phyloP scores from a whole-genome alignment of 1,284 basidiomycete species.

The Meira nashicola region DNA sequence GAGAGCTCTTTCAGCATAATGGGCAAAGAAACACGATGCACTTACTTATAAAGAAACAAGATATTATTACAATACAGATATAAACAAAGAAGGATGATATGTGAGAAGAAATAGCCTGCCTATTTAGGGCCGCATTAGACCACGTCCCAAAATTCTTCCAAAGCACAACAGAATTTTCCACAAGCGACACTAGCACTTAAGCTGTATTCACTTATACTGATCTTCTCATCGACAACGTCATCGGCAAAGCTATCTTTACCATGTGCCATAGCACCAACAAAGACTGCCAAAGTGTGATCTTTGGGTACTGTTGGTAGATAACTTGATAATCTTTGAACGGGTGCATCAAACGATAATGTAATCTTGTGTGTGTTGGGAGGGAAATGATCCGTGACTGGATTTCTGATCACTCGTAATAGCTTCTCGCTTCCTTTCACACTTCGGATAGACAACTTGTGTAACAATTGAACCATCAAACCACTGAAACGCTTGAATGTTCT shows the following conservation, averaged over 20 bases:
- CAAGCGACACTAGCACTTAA: constrained; percentile 92
- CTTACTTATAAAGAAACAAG: too few species aligned
- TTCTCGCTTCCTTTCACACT: constrained; percentile 96
- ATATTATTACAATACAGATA: too few species aligned
- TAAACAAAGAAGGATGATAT: too few species aligned
- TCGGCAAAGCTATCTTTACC: constrained; percentile 93
- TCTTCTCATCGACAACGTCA: constrained; percentile 76
- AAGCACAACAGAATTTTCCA: constrained; percentile 76
- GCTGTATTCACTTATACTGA: constrained; percentile 89
- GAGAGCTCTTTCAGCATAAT: too few species aligned
- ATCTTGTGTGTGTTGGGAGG: constrained; percentile 93
- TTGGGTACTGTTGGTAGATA: constrained; percentile 78
- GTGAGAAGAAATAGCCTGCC: too few species aligned
- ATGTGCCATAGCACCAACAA: constrained; percentile 72
- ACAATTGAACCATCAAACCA: constrained; percentile 93
- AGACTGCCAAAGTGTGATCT: constrained; percentile 85
- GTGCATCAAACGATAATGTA: constrained; percentile 79
- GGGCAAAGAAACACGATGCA: too few species aligned
- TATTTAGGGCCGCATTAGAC: constrained; percentile 38
- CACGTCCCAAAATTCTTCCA: constrained; percentile 55
- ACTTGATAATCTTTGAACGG: constrained; percentile 71
- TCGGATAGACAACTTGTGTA: constrained; percentile 91
- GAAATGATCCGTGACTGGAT: constrained; percentile 91
- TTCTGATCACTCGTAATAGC: constrained; percentile 95
- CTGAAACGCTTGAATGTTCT: constrained; percentile 98